A percentile compares a stretch with the other conserved stretches of the same genome.
These are phyloP conservation scores for Cladochytrium tenue DNA, from an alignment of 371 early-diverging fungal species.

Conservation along the genomic window DNA sequence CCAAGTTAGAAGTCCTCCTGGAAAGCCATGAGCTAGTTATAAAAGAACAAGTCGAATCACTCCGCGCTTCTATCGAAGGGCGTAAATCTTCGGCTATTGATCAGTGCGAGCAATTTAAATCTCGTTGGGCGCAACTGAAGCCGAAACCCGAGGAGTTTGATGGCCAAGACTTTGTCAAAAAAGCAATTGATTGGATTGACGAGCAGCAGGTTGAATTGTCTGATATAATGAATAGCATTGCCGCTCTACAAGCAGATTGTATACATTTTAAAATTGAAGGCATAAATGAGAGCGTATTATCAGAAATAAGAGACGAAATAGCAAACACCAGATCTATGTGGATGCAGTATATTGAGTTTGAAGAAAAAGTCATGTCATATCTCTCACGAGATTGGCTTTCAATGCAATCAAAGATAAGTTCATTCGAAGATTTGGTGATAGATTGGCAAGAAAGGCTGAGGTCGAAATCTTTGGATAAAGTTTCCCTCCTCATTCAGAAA, in stretches of 20 bases:
- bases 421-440: constrained; percentile 42
- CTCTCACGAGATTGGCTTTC: constrained; percentile 51
- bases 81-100: constrained; percentile 28
- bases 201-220: constrained; percentile 40
- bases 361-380: constrained; percentile 14
- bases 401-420: constrained; percentile 32
- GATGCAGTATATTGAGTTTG: constrained; percentile 34
- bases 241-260: constrained; percentile 38
- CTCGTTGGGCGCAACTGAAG: constrained; percentile 48
- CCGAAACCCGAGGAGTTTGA: constrained; percentile 34
- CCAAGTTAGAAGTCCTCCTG: constrained; percentile 53
- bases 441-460: constrained; percentile 39
- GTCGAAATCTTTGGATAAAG: constrained; percentile 24
- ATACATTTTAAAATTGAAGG: constrained; percentile 37
- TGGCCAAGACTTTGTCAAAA: constrained; percentile 16
- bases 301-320: constrained; percentile 28
- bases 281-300: constrained; percentile 19
- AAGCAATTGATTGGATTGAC: constrained; percentile 38
- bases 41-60: constrained; percentile 52
- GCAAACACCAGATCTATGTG: constrained; percentile 33
- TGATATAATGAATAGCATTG: constrained; percentile 28
- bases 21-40: constrained; percentile 60
- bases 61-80: constrained; percentile 49
- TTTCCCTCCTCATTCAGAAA: constrained; percentile 31
- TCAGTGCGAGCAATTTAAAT: constrained; percentile 43